phyloP scores from a whole-genome alignment of 345 rosid genomes.

The Camelina laxa region DNA sequence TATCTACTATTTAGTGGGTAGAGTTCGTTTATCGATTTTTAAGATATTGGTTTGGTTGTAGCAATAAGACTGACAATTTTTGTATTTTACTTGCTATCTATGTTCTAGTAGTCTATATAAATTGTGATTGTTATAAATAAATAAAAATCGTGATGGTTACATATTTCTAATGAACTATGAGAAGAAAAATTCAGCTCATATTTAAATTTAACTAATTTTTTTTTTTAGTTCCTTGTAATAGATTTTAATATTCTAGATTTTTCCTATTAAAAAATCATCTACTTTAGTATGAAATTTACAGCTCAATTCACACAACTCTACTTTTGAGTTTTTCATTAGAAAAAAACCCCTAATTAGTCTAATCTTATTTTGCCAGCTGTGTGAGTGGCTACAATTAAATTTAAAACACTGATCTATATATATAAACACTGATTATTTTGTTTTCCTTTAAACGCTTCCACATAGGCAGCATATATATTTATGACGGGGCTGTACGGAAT shows the following conservation, averaged over 20 bases:
- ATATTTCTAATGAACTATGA: neutral
- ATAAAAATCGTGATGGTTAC: neutral
- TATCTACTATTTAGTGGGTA: too few species aligned
- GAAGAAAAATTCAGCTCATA: too few species aligned
- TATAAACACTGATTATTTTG: neutral
- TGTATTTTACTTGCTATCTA: too few species aligned
- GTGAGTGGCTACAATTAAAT: neutral
- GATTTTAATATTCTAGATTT: neutral
- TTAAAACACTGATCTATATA: slow-evolving; percentile 7
- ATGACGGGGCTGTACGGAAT: neutral
- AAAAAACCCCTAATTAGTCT: neutral
- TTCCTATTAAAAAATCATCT: neutral
- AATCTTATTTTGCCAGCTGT: slow-evolving; percentile 13
- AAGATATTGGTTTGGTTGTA: too few species aligned
- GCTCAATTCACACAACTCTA: too few species aligned
- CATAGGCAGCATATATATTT: slow-evolving; percentile 1
- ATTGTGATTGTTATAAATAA: too few species aligned
- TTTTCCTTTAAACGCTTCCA: neutral
- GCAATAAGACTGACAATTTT: too few species aligned
- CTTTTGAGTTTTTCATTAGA: too few species aligned
- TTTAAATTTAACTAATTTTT: neutral
- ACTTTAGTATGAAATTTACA: neutral
- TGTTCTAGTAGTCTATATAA: too few species aligned
- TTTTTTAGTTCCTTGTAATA: neutral
- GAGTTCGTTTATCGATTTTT: too few species aligned